Evolutionary conservation across 2,329 filamentous ascomycete species (phyloP), one percentile per base, ranked within the genome.

Genomic region (Penicillium sp.): DNA sequence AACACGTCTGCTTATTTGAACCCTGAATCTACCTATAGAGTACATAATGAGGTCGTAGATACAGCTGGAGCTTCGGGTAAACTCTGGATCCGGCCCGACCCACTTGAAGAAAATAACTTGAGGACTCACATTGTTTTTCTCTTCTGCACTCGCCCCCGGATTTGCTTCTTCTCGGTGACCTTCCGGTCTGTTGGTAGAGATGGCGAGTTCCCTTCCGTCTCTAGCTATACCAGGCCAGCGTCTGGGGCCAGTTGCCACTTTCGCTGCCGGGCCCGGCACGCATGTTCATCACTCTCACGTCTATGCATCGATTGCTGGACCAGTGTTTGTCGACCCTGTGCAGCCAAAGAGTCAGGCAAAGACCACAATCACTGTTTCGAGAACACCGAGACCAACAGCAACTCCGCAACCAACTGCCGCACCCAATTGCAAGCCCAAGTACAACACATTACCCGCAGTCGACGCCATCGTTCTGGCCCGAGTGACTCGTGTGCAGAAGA

Each of bases 401-500:
- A 2, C 58, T 11, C 13, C 54, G 19, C 44, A 56, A 17, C 26
- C 59, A 51, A 44, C 51, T 41, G 21, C 56, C 21, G 7, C 65
- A 9, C 55, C 57, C 38, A 69, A 66, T 6, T 67, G 66, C 61
- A 73, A 76, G 53, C 75, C 80, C 69, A 87, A 86, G 75, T 86
- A 86, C 64, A 91, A 92, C 75, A 86, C 93, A 56, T 84, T 97
- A 7, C 95, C 95, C 1, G 88, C 91, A 68, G 91, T 97, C 46
- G 87, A 89, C 71, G 90, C 90, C 69, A 83, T 88, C 17, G 92
- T 98, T 45, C 86, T 99, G 45, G 93, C 91, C 66, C 88, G 91
- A 41, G 91, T 99, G 46, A 92, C 92, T 41, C 90, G 94, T 52
- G 90, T 97, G 60, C 90, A 91, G 76, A 90, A 91, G 51, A 88